These are phyloP conservation scores for Coemansia sp. DNA, from an alignment of 192 early-diverging fungal genomes.

Conservation along the genomic window DNA sequence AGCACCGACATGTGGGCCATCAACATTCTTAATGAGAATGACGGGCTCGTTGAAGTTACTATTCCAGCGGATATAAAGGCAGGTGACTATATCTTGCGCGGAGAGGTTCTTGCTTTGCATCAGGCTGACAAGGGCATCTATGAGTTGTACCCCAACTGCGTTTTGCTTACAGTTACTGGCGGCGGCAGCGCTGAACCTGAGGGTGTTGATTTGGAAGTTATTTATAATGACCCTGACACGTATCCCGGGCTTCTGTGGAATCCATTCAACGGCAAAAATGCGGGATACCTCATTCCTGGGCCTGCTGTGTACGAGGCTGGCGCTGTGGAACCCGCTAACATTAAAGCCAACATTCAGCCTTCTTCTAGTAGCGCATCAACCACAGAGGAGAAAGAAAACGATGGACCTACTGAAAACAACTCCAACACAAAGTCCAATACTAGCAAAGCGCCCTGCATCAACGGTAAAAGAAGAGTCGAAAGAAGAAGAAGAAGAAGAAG, in stretches of 20 bases:
- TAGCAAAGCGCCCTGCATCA: background rate
- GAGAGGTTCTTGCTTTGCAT: conserved; percentile 1
- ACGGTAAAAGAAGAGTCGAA: background rate
- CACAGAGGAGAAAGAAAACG: background rate
- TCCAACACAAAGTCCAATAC: background rate
- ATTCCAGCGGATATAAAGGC: conserved; percentile 6
- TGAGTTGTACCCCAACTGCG: background rate
- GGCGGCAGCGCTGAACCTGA: background rate
- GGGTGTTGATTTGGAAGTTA: background rate
- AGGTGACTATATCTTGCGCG: conserved; percentile 5
- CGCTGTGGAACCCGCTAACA: background rate
- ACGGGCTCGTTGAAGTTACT: background rate
- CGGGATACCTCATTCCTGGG: conserved; percentile 1
- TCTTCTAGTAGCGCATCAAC: no score
- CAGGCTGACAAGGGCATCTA: background rate
- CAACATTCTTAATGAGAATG: conserved; percentile 2
- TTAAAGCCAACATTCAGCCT: background rate
- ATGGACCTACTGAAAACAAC: background rate
- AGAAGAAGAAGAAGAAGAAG: background rate
- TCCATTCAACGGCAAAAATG: background rate
- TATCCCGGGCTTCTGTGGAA: background rate
- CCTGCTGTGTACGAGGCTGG: background rate
- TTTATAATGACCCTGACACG: background rate
- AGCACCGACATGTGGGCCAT: background rate
- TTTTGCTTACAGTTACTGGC: background rate